These are phyloP conservation scores for Candida maltosa DNA, from an alignment of 805 yeast genomes.

Conservation along the genomic window DNA sequence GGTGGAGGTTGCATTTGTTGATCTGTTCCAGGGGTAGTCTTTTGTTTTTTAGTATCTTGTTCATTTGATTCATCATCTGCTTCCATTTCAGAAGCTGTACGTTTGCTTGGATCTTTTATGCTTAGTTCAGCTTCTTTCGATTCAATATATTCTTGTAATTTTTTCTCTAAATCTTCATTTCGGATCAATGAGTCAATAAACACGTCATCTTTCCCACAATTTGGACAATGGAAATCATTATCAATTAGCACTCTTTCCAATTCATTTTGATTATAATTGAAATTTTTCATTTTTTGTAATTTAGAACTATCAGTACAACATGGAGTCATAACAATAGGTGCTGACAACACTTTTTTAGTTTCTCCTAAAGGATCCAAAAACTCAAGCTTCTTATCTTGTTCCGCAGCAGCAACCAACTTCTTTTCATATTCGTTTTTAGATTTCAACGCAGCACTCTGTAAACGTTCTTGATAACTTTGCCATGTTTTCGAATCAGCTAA, in stretches of 20 bases:
- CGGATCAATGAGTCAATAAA: conserved; percentile 67
- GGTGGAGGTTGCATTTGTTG: conserved; percentile 20
- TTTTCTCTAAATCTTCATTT: conserved; percentile 56
- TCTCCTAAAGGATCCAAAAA: conserved; percentile 62
- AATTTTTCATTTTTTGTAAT: conserved; percentile 51
- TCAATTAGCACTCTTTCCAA: conserved; percentile 57
- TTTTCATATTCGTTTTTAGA: conserved; percentile 51
- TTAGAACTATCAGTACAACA: conserved; percentile 63
- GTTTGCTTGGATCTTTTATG: conserved; percentile 29
- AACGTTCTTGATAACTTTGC: conserved; percentile 77
- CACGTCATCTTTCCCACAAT: conserved; percentile 71
- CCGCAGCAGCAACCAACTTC: conserved; percentile 27
- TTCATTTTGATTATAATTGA: conserved; percentile 33
- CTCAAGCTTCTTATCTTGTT: conserved; percentile 31
- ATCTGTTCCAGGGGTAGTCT: not conserved
- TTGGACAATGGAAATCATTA: conserved; percentile 87
- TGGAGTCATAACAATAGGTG: conserved; percentile 75
- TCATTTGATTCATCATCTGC: conserved; percentile 12
- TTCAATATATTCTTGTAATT: conserved; percentile 51
- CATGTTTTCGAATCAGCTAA: conserved; percentile 91
- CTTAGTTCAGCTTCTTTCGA: conserved; percentile 30
- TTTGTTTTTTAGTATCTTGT: conserved; percentile 12
- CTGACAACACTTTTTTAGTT: conserved; percentile 51
- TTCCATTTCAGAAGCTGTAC: conserved; percentile 11
- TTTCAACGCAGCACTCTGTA: conserved; percentile 46